Evolutionary conservation across 2,329 filamentous ascomycete species (phyloP).

Genomic region (Cytospora piceae): DNA sequence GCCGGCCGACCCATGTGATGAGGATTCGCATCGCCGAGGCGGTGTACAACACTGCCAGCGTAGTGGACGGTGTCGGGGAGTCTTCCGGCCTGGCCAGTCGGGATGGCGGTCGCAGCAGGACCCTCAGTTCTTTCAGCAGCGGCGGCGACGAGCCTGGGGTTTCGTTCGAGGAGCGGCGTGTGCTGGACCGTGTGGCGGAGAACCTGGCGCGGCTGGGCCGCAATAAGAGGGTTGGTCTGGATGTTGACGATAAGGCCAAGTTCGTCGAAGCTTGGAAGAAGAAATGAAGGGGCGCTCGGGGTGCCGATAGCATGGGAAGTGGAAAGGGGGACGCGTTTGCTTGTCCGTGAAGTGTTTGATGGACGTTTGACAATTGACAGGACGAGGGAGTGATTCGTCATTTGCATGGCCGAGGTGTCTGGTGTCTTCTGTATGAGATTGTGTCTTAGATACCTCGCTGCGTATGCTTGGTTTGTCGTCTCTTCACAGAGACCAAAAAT

Average conservation of each 20-base stretch:
- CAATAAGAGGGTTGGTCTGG: conserved; percentile 86
- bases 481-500: background rate
- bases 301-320: background rate
- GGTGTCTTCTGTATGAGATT: conserved; percentile 16
- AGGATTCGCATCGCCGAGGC: conserved; percentile 86
- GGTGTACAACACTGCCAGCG: conserved; percentile 57
- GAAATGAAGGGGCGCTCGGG: conserved; percentile 37
- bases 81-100: conserved; percentile 36
- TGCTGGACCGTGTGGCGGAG: conserved; percentile 81
- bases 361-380: conserved; percentile 1
- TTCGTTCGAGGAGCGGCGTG: conserved; percentile 63
- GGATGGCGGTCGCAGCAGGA: conserved; percentile 37
- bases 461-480: background rate
- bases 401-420: conserved; percentile 27
- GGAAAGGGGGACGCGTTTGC: background rate
- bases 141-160: conserved; percentile 40
- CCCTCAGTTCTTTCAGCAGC: conserved; percentile 9
- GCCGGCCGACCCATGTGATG: conserved; percentile 84
- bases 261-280: conserved; percentile 73
- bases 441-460: conserved; percentile 16
- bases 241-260: conserved; percentile 77
- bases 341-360: background rate
- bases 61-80: conserved; percentile 40
- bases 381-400: conserved; percentile 1
- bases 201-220: conserved; percentile 84